Percentiles rank a stretch among this genome's conserved stretches.
Conservation (phyloP, 352 stramenopile genomes). For the Phytophthora fragariaefolia region DNA sequence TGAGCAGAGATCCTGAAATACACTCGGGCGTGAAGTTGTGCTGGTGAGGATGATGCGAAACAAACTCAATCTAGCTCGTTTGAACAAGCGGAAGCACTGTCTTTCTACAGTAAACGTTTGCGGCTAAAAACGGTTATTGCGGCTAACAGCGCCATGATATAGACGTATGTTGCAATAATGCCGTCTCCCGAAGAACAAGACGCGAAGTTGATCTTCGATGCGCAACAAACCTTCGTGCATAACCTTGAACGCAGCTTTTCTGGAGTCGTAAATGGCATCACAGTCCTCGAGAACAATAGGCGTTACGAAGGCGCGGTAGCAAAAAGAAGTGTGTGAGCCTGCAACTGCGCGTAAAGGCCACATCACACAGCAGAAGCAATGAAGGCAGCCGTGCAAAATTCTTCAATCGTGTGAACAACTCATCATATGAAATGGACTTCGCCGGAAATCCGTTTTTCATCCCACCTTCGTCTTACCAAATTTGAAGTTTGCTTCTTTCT, state of each 20-base stretch:
- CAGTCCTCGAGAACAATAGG: slow-evolving; percentile 24
- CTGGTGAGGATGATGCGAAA: slow-evolving; percentile 29
- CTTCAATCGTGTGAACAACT: too few relatives aligned
- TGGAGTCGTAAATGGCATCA: slow-evolving; percentile 36
- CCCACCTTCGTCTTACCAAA: too few relatives aligned
- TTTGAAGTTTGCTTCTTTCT: too few relatives aligned
- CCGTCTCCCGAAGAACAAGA: slow-evolving; percentile 19
- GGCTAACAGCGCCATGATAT: slow-evolving; percentile 33
- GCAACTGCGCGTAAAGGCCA: too few relatives aligned
- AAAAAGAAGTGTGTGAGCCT: too few relatives aligned
- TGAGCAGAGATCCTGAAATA: not conserved
- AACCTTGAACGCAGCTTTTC: slow-evolving; percentile 42
- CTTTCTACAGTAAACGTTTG: slow-evolving; percentile 30
- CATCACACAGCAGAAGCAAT: too few relatives aligned
- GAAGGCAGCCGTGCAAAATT: too few relatives aligned
- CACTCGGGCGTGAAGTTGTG: not conserved
- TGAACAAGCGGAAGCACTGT: slow-evolving; percentile 35
- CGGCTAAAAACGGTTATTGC: slow-evolving; percentile 38
- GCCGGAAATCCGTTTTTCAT: too few relatives aligned
- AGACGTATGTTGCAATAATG: slow-evolving; percentile 33
- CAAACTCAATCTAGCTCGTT: slow-evolving; percentile 31
- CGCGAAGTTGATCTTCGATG: slow-evolving; percentile 33
- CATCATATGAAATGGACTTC: too few relatives aligned
- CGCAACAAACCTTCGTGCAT: slow-evolving; percentile 29
- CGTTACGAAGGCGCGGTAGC: too few relatives aligned